Percentiles rank a stretch among this genome's conserved stretches.
These are phyloP conservation scores for Epichloe sylvatica DNA, from an alignment of 2,329 filamentous ascomycete genomes.

Conservation along the genomic window DNA sequence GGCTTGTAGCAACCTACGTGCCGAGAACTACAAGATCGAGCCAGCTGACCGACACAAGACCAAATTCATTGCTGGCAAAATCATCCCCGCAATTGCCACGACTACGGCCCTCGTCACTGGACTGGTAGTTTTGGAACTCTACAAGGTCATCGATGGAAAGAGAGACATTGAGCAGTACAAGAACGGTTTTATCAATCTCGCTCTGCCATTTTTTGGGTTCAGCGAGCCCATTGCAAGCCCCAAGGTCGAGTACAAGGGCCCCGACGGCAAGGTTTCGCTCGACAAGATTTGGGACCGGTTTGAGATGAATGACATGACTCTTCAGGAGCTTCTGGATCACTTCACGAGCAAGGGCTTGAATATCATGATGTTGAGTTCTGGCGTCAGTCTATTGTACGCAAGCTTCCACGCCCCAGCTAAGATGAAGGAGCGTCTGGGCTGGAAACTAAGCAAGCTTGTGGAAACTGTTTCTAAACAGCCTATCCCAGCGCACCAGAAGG, in stretches of 20 bases:
- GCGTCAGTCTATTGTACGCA: constrained; percentile 86
- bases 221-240: constrained; percentile 90
- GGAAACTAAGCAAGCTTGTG: constrained; percentile 82
- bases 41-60: constrained; percentile 91
- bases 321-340: constrained; percentile 68
- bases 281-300: constrained; percentile 99
- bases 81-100: constrained; percentile 95
- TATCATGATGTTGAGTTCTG: constrained; percentile 92
- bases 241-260: constrained; percentile 78
- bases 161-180: constrained; percentile 97
- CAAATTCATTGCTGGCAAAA: constrained; percentile 99
- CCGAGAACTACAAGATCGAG: constrained; percentile 95
- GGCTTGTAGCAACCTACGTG: constrained; percentile 87
- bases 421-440: constrained; percentile 64
- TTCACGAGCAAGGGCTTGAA: constrained; percentile 70
- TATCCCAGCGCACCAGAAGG: constrained; percentile 81
- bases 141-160: constrained; percentile 95
- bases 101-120: constrained; percentile 93
- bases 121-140: constrained; percentile 80
- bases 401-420: constrained; percentile 72
- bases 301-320: constrained; percentile 72
- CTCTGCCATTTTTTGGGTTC: constrained; percentile 95
- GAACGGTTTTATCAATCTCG: constrained; percentile 95
- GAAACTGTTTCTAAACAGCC: constrained; percentile 84
- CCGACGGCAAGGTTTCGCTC: constrained; percentile 63